These are phyloP conservation scores for Amaranthus hypochondriacus DNA, from an alignment of 148 eudicot species.

Conservation along the genomic window DNA sequence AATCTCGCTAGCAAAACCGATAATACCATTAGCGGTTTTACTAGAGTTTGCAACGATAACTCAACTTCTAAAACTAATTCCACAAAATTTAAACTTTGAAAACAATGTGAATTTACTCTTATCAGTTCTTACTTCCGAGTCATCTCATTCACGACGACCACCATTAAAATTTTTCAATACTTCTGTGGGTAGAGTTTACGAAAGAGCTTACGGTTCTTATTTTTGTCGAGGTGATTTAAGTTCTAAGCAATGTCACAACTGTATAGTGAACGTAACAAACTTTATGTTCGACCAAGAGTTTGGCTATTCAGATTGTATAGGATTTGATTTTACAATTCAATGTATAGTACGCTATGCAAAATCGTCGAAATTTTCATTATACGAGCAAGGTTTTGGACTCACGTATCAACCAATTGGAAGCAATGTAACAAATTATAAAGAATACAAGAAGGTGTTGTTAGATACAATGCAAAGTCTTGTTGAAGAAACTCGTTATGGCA, in stretches of 20 bases:
- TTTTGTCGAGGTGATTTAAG: conserved; percentile 19
- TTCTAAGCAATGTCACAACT: conserved; percentile 6
- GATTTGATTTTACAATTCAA: neutral
- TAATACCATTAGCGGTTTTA: neutral
- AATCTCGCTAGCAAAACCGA: neutral
- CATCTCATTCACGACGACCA: neutral
- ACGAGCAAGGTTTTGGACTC: conserved; percentile 1
- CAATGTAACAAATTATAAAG: neutral
- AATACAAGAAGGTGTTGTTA: conserved; percentile 21
- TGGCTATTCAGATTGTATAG: neutral
- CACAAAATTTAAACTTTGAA: neutral
- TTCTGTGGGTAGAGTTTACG: conserved; percentile 13
- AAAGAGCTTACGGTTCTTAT: conserved; percentile 21
- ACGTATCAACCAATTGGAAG: neutral
- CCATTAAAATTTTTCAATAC: conserved; percentile 6
- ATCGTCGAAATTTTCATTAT: neutral
- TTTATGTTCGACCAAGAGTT: neutral
- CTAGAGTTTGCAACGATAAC: conserved; percentile 2
- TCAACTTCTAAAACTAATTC: neutral
- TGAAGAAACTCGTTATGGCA: conserved; percentile 10
- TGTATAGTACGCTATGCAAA: conserved; percentile 26
- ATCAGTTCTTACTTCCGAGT: neutral
- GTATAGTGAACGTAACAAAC: neutral
- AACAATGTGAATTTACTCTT: conserved; percentile 8
- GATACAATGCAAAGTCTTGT: conserved; percentile 11